phyloP scores from a whole-genome alignment of 805 yeast genomes.

The Yarrowia sp. region DNA sequence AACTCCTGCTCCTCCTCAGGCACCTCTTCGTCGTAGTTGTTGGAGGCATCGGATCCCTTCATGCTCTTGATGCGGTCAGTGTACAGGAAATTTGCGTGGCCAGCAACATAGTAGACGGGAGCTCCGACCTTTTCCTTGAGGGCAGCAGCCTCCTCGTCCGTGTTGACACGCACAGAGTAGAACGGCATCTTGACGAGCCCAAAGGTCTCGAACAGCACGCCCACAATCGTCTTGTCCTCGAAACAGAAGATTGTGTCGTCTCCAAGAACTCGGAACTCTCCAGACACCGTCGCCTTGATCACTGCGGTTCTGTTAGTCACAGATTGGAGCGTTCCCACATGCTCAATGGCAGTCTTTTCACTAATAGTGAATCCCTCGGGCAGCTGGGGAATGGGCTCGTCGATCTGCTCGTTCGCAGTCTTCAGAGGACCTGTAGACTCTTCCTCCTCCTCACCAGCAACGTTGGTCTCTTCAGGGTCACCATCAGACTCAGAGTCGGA shows the following conservation, averaged over 20 bases:
- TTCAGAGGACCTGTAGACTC: constrained; percentile 9
- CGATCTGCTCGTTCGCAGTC: constrained; percentile 59
- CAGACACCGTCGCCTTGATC: constrained; percentile 70
- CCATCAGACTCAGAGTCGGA: constrained; percentile 12
- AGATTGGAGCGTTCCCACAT: constrained; percentile 65
- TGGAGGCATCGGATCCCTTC: constrained; percentile 94
- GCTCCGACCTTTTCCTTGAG: constrained; percentile 51
- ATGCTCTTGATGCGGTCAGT: constrained; percentile 67
- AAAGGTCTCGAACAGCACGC: constrained; percentile 82
- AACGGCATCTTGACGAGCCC: constrained; percentile 82
- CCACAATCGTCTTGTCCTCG: constrained; percentile 65
- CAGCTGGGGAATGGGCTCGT: constrained; percentile 63
- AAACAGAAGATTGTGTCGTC: constrained; percentile 75
- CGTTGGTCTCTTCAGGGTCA: constrained; percentile 3
- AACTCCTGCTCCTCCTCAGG: constrained; percentile 93
- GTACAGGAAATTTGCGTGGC: constrained; percentile 72
- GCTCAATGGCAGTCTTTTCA: constrained; percentile 62
- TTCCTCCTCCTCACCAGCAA: constrained; percentile 7
- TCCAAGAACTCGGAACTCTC: constrained; percentile 77
- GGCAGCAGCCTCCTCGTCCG: constrained; percentile 49
- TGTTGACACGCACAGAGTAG: constrained; percentile 68
- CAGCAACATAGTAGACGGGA: constrained; percentile 72
- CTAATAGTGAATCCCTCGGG: constrained; percentile 65
- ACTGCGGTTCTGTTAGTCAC: constrained; percentile 71
- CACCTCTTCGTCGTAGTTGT: constrained; percentile 89